These are phyloP conservation scores for Lanmaoa rubissima DNA, from an alignment of 768 basidiomycete species.

Conservation along the genomic window DNA sequence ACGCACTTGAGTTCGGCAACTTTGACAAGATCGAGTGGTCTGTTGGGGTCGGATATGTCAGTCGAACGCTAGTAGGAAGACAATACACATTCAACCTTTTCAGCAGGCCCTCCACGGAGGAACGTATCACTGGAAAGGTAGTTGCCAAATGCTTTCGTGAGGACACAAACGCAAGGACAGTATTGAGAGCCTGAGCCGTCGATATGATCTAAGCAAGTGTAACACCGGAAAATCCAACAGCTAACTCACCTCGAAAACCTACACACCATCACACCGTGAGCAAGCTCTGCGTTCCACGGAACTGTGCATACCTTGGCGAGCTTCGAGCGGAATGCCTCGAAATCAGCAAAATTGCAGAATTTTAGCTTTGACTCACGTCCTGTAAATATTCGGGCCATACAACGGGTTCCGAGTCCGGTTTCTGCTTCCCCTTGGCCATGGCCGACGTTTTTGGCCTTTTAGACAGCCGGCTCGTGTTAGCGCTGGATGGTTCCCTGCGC, in stretches of 20 bases:
- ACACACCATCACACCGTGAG: background rate
- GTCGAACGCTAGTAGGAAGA: background rate
- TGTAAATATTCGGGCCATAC: constrained; percentile 68
- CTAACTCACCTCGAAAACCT: constrained; percentile 45
- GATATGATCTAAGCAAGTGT: background rate
- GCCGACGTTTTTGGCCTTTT: constrained; percentile 19
- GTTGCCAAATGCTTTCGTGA: constrained; percentile 77
- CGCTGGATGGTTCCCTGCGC: constrained; percentile 7
- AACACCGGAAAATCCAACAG: background rate
- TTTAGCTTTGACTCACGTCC: constrained; percentile 32
- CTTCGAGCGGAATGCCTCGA: constrained; percentile 30
- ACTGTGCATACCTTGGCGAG: constrained; percentile 53
- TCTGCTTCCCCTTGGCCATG: constrained; percentile 20
- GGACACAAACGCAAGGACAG: constrained; percentile 84
- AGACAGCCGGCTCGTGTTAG: background rate
- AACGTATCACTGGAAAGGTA: constrained; percentile 71
- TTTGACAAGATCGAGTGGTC: constrained; percentile 72
- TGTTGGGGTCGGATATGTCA: constrained; percentile 29
- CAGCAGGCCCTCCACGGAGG: constrained; percentile 77
- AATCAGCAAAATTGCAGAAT: background rate
- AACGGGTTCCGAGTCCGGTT: constrained; percentile 3
- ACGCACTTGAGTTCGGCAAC: constrained; percentile 82
- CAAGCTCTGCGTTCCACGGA: fast-evolving
- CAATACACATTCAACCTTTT: constrained; percentile 51
- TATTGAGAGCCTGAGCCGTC: constrained; percentile 69